A percentile compares a stretch with the other conserved stretches of the same genome.
These are phyloP conservation scores for Calonectria pseudoturangicola DNA, from an alignment of 2,329 filamentous ascomycete genomes.

Conservation along the genomic window DNA sequence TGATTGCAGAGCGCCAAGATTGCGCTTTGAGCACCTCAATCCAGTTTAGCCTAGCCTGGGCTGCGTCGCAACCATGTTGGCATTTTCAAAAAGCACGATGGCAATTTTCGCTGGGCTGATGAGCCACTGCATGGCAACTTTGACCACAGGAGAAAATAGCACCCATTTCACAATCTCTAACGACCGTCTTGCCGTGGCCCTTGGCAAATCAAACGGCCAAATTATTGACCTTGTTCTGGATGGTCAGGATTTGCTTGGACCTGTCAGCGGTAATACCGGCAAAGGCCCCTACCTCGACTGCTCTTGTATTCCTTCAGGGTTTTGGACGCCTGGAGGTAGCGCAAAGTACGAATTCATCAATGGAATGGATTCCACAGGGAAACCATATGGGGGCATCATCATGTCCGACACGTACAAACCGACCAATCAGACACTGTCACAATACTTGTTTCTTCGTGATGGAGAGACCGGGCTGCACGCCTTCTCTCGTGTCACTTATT, in stretches of 20 bases:
- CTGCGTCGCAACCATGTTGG: not conserved
- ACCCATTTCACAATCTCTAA: constrained; percentile 61
- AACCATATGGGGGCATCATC: constrained; percentile 73
- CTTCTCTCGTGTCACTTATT: constrained; percentile 75
- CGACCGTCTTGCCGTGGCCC: constrained; percentile 60
- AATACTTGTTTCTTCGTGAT: constrained; percentile 79
- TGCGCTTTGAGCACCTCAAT: not conserved
- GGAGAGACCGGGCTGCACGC: constrained; percentile 78
- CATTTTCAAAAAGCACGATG: not conserved
- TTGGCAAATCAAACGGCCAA: constrained; percentile 60
- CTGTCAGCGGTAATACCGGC: constrained; percentile 60
- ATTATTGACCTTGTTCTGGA: constrained; percentile 61
- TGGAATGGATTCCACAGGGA: constrained; percentile 67
- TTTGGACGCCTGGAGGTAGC: constrained; percentile 75
- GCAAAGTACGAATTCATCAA: constrained; percentile 65
- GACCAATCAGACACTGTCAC: constrained; percentile 76
- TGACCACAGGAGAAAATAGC: constrained; percentile 5
- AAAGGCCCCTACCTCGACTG: constrained; percentile 78
- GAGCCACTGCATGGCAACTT: not conserved
- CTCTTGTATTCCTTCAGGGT: constrained; percentile 75
- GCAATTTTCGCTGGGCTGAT: not conserved
- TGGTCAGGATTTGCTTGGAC: constrained; percentile 70
- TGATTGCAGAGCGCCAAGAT: too few relatives aligned
- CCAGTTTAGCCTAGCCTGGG: too few relatives aligned
- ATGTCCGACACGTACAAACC: constrained; percentile 75